Percentiles rank a stretch among this genome's conserved stretches.
These are phyloP conservation scores for Malus hybrid DNA, from an alignment of 331 rosid species.

Conservation along the genomic window DNA sequence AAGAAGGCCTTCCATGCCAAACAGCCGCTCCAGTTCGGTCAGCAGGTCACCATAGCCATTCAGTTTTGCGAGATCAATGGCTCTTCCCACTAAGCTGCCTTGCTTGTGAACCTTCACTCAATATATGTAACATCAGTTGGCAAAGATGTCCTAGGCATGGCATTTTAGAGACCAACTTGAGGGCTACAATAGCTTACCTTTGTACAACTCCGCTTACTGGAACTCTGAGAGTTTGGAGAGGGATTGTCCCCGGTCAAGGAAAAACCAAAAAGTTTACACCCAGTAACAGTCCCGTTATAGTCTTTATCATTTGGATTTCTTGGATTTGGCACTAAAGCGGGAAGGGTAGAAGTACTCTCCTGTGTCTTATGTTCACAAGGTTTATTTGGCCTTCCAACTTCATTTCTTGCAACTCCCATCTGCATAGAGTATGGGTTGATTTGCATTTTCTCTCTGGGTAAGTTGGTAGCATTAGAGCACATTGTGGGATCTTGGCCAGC, in stretches of 20 bases:
- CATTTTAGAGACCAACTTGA: slow-evolving; percentile 31
- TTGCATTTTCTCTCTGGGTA: slow-evolving; percentile 40
- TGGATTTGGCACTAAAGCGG: slow-evolving; percentile 33
- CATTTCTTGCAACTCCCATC: slow-evolving; percentile 40
- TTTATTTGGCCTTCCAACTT: slow-evolving; percentile 34
- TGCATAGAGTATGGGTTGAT: slow-evolving; percentile 37
- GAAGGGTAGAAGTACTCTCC: slow-evolving; percentile 36
- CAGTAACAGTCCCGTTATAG: slow-evolving; percentile 36
- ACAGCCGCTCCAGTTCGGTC: slow-evolving; percentile 78
- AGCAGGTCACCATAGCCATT: slow-evolving; percentile 67
- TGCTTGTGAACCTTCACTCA: slow-evolving; percentile 98
- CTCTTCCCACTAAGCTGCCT: slow-evolving; percentile 96
- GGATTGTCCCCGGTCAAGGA: slow-evolving; percentile 58
- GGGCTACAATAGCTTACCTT: slow-evolving; percentile 70
- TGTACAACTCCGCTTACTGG: slow-evolving; percentile 84
- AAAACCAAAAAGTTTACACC: slow-evolving; percentile 79
- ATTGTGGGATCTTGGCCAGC: slow-evolving; percentile 40
- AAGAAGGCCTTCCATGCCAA: slow-evolving; percentile 93
- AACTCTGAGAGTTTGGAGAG: slow-evolving; percentile 36
- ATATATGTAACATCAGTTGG: slow-evolving; percentile 40
- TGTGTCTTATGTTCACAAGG: slow-evolving; percentile 41
- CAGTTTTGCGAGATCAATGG: slow-evolving; percentile 85
- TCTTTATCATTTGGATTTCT: slow-evolving; percentile 49
- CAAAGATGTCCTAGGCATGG: slow-evolving; percentile 42
- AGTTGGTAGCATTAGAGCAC: slow-evolving; percentile 35